Conservation (phyloP, 176 grass and related monocot species). For the Olyra latifolia region DNA sequence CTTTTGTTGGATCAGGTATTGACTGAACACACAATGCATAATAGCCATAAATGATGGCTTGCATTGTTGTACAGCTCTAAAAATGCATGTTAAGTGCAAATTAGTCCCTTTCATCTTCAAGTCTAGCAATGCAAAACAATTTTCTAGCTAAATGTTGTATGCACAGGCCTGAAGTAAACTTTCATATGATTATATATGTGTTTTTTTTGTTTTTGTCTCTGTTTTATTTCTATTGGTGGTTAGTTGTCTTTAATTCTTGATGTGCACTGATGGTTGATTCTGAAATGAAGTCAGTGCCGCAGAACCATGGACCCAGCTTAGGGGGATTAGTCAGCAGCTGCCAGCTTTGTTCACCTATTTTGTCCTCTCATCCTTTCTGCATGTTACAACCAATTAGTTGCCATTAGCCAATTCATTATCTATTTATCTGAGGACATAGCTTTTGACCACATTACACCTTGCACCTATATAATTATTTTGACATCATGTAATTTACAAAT, state of each 20-base stretch:
- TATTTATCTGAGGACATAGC: not conserved
- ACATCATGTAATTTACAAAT: not conserved
- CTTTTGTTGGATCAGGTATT: conserved; percentile 14
- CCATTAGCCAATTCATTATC: not conserved
- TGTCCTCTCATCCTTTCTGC: not conserved
- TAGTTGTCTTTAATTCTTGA: not conserved
- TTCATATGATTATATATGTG: not conserved
- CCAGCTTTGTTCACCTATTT: conserved; percentile 18
- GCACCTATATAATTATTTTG: not conserved
- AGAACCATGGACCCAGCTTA: not conserved
- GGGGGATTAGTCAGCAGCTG: not conserved
- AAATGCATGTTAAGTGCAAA: not conserved
- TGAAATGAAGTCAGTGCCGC: conserved; percentile 3
- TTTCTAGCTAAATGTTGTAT: not conserved
- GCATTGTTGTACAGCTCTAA: conserved; percentile 13
- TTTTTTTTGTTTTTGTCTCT: not conserved
- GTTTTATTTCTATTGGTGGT: not conserved
- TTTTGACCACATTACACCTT: conserved; percentile 1
- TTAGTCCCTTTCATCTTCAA: not conserved
- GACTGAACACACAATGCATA: not conserved
- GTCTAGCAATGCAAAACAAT: not conserved
- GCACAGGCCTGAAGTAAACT: not conserved
- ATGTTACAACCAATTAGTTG: not conserved
- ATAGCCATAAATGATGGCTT: conserved; percentile 7
- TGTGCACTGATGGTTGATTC: not conserved